Evolutionary conservation across 2,329 filamentous ascomycete genomes (phyloP).

Genomic region (Colletotrichum sp.): DNA sequence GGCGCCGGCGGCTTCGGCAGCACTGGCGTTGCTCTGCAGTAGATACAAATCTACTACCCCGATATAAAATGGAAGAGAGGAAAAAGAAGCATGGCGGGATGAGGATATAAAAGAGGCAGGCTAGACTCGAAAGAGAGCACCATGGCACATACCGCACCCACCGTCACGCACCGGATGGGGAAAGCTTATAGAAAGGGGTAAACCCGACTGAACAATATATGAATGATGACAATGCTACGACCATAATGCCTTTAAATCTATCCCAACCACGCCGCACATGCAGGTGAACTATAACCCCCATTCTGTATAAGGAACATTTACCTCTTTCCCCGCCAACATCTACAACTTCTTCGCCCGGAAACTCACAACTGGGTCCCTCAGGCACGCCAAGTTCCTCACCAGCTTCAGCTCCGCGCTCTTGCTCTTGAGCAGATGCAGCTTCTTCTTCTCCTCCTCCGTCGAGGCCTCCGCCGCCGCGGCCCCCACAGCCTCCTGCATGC

Average conservation of each 20-base stretch:
- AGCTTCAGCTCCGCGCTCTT: constrained; percentile 90
- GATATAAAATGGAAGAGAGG: neutral
- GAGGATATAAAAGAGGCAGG: neutral
- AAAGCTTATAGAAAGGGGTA: neutral
- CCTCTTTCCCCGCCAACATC: neutral
- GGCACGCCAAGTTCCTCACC: constrained; percentile 73
- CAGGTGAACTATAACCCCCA: neutral
- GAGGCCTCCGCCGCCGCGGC: constrained; percentile 48
- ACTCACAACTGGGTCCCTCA: constrained; percentile 69
- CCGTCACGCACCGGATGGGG: neutral
- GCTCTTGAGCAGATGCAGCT: constrained; percentile 71
- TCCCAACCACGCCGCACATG: constrained; percentile 3
- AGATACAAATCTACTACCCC: neutral
- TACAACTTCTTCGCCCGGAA: constrained; percentile 64
- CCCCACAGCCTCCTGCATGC: constrained; percentile 59
- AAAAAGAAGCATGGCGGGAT: neutral
- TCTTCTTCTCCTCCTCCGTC: constrained; percentile 57
- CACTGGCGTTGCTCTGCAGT: constrained; percentile 61
- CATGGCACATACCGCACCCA: neutral
- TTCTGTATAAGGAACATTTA: neutral
- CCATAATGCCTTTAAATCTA: constrained; percentile 7
- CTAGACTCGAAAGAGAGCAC: neutral
- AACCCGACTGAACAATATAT: neutral
- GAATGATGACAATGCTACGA: constrained; percentile 18
- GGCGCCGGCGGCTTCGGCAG: constrained; percentile 93